A percentile compares a stretch with the other conserved stretches of the same genome.
These are phyloP conservation scores for Cadophora luteo-olivacea DNA, from an alignment of 2,329 filamentous ascomycete genomes.

Conservation along the genomic window DNA sequence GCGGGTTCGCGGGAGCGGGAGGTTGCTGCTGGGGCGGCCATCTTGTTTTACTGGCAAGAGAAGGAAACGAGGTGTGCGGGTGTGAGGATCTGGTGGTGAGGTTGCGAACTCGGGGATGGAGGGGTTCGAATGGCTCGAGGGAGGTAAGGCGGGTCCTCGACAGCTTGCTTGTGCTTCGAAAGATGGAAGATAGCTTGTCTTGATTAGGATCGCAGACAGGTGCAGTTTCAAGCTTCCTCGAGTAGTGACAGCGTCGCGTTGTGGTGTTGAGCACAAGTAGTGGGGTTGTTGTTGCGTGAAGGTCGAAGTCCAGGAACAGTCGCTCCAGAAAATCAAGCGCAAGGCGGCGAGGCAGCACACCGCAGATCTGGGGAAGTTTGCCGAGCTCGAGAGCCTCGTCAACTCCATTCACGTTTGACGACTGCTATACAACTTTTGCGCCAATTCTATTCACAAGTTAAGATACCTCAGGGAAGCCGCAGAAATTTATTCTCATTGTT, in stretches of 20 bases:
- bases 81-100: background rate
- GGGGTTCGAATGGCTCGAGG: background rate
- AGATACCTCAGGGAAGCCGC: too few species aligned
- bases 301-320: slow-evolving; percentile 12
- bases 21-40: slow-evolving; percentile 45
- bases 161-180: background rate
- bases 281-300: slow-evolving; percentile 31
- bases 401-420: background rate
- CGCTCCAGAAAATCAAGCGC: slow-evolving; percentile 20
- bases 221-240: background rate
- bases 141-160: background rate
- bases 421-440: background rate
- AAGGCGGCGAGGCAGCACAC: slow-evolving; percentile 6
- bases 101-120: background rate
- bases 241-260: slow-evolving; percentile 4
- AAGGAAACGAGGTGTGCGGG: slow-evolving; percentile 2
- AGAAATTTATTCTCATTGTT: background rate
- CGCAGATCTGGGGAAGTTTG: slow-evolving; percentile 34
- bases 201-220: background rate
- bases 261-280: slow-evolving; percentile 6
- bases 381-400: slow-evolving; percentile 22
- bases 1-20: slow-evolving; percentile 72
- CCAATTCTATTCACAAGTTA: background rate
- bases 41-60: slow-evolving; percentile 21
- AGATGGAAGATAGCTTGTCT: background rate